Conservation (phyloP, 208 protist species). For the Lotmaria passim region DNA sequence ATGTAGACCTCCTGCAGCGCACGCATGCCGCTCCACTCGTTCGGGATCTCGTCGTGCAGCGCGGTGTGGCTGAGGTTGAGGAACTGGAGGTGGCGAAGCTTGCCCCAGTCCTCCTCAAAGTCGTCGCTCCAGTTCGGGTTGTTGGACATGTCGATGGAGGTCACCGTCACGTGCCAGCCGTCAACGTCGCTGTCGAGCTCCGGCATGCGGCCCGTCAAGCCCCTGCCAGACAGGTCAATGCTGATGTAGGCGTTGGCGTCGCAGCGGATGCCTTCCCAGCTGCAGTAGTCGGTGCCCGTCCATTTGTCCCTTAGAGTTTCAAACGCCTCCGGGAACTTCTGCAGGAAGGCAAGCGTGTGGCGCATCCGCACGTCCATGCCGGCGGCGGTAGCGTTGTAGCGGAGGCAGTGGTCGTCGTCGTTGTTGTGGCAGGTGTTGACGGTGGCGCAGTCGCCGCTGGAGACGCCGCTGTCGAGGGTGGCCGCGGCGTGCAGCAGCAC, state of each 20-base stretch:
- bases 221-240: constrained; percentile 18
- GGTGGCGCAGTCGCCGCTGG: neutral
- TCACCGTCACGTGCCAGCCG: neutral
- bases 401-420: neutral
- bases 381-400: no score
- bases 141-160: constrained; percentile 24
- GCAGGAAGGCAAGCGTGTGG: constrained; percentile 8
- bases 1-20: neutral
- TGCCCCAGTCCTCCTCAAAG: neutral
- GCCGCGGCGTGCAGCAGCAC: constrained; percentile 20
- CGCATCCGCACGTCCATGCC: no score
- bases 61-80: constrained; percentile 15
- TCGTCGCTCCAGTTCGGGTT: neutral
- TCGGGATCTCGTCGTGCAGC: constrained; percentile 16
- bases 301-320: neutral
- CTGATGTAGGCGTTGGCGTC: constrained; percentile 10
- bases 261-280: constrained; percentile 19
- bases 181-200: constrained; percentile 7
- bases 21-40: neutral
- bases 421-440: constrained; percentile 4
- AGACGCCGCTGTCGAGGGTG: neutral
- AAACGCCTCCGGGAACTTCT: neutral
- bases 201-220: no score
- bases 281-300: constrained; percentile 9
- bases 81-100: neutral